A percentile compares a stretch with the other conserved stretches of the same genome.
Evolutionary conservation across 148 eudicot genomes (phyloP).

Genomic region (Amaranthus cruentus): DNA sequence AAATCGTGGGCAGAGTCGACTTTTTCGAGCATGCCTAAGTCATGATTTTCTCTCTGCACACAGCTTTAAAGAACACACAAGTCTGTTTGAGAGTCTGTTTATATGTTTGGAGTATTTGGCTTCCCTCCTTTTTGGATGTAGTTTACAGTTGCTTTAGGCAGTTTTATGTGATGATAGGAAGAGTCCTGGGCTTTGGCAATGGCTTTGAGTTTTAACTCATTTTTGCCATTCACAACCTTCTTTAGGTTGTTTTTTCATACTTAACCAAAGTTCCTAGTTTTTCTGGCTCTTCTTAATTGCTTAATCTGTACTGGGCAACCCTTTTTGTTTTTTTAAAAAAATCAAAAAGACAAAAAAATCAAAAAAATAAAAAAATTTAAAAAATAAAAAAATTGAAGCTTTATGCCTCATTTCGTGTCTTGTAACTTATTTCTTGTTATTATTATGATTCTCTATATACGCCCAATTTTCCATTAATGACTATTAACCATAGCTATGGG

Average conservation of each 20-base stretch:
- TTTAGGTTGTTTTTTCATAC: slow-evolving; percentile 34
- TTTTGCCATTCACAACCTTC: slow-evolving; percentile 44
- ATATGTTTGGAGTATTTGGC: slow-evolving; percentile 22
- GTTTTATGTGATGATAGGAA: slow-evolving; percentile 18
- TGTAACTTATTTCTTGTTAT: not conserved
- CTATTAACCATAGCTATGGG: no score
- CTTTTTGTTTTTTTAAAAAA: not conserved
- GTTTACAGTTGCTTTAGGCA: slow-evolving; percentile 25
- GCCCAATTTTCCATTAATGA: not conserved
- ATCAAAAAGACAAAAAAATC: not conserved
- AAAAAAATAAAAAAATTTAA: not conserved
- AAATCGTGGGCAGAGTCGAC: slow-evolving; percentile 5
- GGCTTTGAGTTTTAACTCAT: slow-evolving; percentile 26
- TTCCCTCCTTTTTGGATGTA: slow-evolving; percentile 7
- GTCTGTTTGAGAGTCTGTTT: slow-evolving; percentile 20
- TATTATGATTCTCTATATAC: not conserved
- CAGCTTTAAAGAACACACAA: slow-evolving; percentile 15
- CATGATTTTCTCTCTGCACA: slow-evolving; percentile 3
- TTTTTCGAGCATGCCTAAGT: slow-evolving; percentile 18
- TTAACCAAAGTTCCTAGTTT: slow-evolving; percentile 26
- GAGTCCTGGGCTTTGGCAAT: slow-evolving; percentile 37
- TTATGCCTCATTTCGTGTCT: slow-evolving; percentile 11
- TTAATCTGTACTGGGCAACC: slow-evolving; percentile 24
- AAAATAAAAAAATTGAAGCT: not conserved
- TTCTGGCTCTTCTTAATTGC: slow-evolving; percentile 25